Evolutionary conservation across 2,329 filamentous ascomycete genomes (phyloP).

Genomic region (Penicillium glabrum): DNA sequence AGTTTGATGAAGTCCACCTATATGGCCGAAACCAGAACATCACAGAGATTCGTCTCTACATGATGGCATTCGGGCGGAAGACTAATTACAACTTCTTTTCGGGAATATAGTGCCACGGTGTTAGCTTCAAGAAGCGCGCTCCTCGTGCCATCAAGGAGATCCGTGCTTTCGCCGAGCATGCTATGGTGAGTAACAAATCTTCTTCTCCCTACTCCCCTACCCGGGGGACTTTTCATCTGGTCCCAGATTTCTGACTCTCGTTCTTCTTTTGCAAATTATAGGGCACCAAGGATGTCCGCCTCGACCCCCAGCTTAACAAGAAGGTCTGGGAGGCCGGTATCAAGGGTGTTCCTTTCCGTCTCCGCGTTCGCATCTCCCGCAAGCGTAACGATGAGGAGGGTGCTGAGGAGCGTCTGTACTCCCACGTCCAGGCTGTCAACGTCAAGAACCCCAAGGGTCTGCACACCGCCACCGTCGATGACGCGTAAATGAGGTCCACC

Average conservation of each 20-base stretch:
- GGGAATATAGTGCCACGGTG: constrained; percentile 79
- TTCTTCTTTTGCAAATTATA: constrained; percentile 38
- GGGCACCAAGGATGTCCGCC: constrained; percentile 95
- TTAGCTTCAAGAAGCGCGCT: constrained; percentile 99
- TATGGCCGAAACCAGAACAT: constrained; percentile 44
- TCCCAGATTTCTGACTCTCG: neutral
- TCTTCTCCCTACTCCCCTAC: neutral
- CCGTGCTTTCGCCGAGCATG: constrained; percentile 84
- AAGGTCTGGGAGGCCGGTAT: constrained; percentile 99
- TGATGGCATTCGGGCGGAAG: constrained; percentile 62
- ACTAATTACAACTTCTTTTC: constrained; percentile 57
- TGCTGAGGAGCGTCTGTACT: constrained; percentile 99
- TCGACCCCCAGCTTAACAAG: constrained; percentile 99
- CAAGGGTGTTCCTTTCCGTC: constrained; percentile 97
- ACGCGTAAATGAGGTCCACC: constrained; percentile 47
- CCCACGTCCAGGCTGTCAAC: constrained; percentile 99
- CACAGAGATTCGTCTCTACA: constrained; percentile 25
- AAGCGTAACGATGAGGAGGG: constrained; percentile 99
- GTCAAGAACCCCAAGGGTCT: constrained; percentile 99
- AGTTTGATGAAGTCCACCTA: constrained; percentile 72
- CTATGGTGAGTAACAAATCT: constrained; percentile 74
- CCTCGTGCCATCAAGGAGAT: constrained; percentile 99
- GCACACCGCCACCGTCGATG: constrained; percentile 81
- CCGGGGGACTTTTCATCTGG: neutral
- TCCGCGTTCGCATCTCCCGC: constrained; percentile 97